Evolutionary conservation across 169 alveolate species (phyloP), one percentile per base, ranked within the genome.

Genomic region (Plasmodium vivax): DNA sequence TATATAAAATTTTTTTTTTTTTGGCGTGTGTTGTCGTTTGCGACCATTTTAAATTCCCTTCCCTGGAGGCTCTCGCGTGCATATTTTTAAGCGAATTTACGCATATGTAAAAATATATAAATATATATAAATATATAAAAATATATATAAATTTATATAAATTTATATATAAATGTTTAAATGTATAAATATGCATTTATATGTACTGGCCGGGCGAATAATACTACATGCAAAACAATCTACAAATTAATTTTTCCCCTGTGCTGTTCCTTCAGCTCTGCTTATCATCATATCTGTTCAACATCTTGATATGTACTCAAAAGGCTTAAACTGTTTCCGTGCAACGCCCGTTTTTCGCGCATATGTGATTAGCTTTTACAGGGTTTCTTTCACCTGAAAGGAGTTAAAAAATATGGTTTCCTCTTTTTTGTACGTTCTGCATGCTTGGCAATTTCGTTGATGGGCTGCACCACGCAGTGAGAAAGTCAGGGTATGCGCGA

Each of bases 151-250:
- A 68, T 68, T 16, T n/a, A 68, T 58, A 58, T 58, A 58, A 58
- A 58, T 58, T 58, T 58, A 62, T 62, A 62, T 62, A 62, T 62
- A 62, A 5, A 23, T 27, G 23, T 68, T 27, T 68, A 10, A 19
- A 30, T 68, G 38, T 68, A 27, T 68, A 27, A 27, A 27, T 68
- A 68, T 68, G 16, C 14, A 68, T 68, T 68, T 68, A 68, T 68
- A 19, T 68, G 38, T n/a, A 68, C 34, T 19, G n/a, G 7, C 14
- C 7, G 38, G 41, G 62, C 56, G 56, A 85, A 45, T 85, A 47
- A 74, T 72, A 51, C 32, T 75, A 85, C 93, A 73, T 85, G 93
- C 82, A 85, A 47, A 75, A 75, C n/a, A 75, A 41, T 75, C 80
- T 79, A 45, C 93, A 73, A 58, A 36, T 83, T 38, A 36, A 83